phyloP scores from a whole-genome alignment of 176 grass and related monocot genomes.

The Pharus latifolius region DNA sequence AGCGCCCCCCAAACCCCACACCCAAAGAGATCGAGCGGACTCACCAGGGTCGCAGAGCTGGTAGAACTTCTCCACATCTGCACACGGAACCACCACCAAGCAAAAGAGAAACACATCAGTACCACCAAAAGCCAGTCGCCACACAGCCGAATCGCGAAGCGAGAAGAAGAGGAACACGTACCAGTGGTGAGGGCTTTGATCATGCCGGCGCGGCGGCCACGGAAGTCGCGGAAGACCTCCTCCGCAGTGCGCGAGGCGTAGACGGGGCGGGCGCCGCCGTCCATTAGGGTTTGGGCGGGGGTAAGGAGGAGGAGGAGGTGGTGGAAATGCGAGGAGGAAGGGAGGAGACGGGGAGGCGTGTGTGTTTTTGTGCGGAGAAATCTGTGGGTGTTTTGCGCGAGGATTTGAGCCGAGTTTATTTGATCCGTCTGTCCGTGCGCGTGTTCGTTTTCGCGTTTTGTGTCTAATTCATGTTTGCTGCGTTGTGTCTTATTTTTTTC shows the following conservation, averaged over 20 bases:
- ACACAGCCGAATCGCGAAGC: neutral
- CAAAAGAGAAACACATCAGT: constrained; percentile 5
- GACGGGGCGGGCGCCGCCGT: constrained; percentile 44
- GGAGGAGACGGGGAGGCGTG: neutral
- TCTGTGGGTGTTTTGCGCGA: neutral
- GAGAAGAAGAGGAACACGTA: neutral
- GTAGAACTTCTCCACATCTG: constrained; percentile 91
- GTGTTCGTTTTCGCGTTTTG: too few species aligned
- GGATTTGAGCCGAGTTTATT: too few species aligned
- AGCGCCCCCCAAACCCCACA: constrained; percentile 17
- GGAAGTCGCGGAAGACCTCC: constrained; percentile 92
- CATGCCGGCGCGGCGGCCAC: constrained; percentile 80
- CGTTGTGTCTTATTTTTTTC: too few species aligned
- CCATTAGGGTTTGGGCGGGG: constrained; percentile 53
- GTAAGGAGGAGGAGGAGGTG: neutral
- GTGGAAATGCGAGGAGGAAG: constrained; percentile 22
- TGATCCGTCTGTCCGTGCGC: too few species aligned
- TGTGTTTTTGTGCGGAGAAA: too few species aligned
- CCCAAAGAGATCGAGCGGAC: constrained; percentile 31
- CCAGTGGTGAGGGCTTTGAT: constrained; percentile 95
- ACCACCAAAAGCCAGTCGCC: neutral
- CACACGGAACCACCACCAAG: constrained; percentile 19
- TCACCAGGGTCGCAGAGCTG: constrained; percentile 92
- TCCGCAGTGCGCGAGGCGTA: constrained; percentile 69
- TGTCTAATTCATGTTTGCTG: too few species aligned